Conservation (phyloP, 2,329 filamentous ascomycete genomes). For the Tolypocladium nubicola region DNA sequence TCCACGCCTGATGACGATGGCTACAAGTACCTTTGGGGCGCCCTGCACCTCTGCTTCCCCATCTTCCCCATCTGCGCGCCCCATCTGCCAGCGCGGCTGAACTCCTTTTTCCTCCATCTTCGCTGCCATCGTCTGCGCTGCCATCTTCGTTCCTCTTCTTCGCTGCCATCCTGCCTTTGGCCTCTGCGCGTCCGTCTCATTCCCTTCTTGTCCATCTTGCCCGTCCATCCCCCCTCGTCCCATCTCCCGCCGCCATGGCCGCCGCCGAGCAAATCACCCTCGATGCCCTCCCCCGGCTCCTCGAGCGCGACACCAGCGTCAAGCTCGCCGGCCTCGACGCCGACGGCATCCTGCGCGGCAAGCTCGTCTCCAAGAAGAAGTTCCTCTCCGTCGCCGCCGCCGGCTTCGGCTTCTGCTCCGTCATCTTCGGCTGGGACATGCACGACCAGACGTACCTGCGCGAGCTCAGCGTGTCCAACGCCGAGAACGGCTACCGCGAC, state of each 20-base stretch:
- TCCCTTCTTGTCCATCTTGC: no score
- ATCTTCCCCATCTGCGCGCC: no score
- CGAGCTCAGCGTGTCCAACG: constrained; percentile 80
- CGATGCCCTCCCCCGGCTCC: constrained; percentile 54
- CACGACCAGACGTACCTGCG: constrained; percentile 83
- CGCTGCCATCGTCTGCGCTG: no score
- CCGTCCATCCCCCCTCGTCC: not conserved
- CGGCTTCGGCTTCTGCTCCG: constrained; percentile 89
- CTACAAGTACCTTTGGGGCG: no score
- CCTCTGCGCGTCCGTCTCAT: no score
- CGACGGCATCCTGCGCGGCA: constrained; percentile 78
- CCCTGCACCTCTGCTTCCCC: no score
- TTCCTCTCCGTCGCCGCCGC: constrained; percentile 72
- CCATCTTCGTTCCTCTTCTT: no score
- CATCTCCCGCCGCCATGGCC: not conserved
- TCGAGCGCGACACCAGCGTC: constrained; percentile 64
- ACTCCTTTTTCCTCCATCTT: no score
- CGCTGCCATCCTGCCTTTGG: no score
- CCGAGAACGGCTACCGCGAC: constrained; percentile 82
- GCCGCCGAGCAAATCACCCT: constrained; percentile 35
- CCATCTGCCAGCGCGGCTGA: no score
- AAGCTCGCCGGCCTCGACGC: constrained; percentile 84
- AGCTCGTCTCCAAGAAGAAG: constrained; percentile 86
- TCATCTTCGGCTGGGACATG: constrained; percentile 96
- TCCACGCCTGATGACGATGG: no score